Percentiles rank a stretch among this genome's conserved stretches.
Evolutionary conservation across 2,329 filamentous ascomycete genomes (phyloP).

Genomic region (Xylariales sp.): DNA sequence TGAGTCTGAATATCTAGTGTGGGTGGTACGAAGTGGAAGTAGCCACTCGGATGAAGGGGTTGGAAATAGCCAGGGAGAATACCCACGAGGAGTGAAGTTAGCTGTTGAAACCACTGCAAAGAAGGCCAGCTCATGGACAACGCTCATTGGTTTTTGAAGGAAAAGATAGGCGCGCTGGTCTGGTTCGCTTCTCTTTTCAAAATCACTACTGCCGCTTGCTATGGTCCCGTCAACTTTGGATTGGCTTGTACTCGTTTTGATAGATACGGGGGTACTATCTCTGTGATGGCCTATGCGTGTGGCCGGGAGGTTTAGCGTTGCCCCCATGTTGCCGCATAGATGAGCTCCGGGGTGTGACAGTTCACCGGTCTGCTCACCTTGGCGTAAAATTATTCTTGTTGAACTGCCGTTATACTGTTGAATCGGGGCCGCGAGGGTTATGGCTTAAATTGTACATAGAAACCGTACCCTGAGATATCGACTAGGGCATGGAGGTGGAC

Average conservation of each 20-base stretch:
- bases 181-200: slow-evolving; percentile 37
- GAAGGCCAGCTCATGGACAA: slow-evolving; percentile 46
- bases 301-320: background rate
- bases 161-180: slow-evolving; percentile 45
- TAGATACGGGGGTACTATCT: slow-evolving; percentile 2
- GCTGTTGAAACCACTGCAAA: slow-evolving; percentile 47
- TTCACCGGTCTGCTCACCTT: slow-evolving; percentile 9
- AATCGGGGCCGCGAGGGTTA: background rate
- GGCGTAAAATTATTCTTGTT: slow-evolving; percentile 14
- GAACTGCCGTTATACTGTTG: slow-evolving; percentile 1
- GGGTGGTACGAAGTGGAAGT: background rate
- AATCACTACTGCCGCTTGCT: slow-evolving; percentile 40
- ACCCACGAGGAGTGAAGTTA: slow-evolving; percentile 49
- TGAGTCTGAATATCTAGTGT: background rate
- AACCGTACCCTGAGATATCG: background rate
- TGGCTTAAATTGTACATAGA: background rate
- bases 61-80: slow-evolving; percentile 3
- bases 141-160: slow-evolving; percentile 45
- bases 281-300: background rate
- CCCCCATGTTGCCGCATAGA: background rate
- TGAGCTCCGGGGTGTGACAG: background rate
- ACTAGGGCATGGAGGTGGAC: background rate
- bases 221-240: slow-evolving; percentile 32
- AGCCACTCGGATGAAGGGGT: background rate
- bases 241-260: slow-evolving; percentile 10